Conservation (phyloP, 2,329 filamentous ascomycete genomes). For the Ophiostoma ips region DNA sequence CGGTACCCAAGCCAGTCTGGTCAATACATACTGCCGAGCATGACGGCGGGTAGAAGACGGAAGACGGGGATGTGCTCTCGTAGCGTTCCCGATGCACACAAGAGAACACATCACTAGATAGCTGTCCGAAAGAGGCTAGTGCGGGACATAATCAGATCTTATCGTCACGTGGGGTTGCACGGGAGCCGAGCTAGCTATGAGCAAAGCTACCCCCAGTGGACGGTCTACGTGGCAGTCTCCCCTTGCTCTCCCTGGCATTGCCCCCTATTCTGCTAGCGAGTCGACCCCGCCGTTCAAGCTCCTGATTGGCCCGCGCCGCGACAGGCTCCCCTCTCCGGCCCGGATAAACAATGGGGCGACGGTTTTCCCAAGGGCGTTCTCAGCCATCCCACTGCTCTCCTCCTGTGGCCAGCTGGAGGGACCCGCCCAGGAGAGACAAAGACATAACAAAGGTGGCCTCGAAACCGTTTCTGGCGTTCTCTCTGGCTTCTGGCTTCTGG, state of each 20-base stretch:
- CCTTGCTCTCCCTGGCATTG: neutral
- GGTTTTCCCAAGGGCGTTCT: conserved; percentile 7
- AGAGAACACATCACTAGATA: conserved; percentile 10
- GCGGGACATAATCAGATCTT: neutral
- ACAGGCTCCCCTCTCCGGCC: conserved; percentile 4
- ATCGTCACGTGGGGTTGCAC: neutral
- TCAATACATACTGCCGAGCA: no score
- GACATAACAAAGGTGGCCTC: conserved; percentile 14
- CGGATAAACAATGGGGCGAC: conserved; percentile 11
- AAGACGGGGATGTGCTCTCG: no score
- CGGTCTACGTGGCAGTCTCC: conserved; percentile 2
- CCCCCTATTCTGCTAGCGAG: conserved; percentile 6
- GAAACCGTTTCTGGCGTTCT: conserved; percentile 8
- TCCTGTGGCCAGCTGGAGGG: conserved; percentile 1
- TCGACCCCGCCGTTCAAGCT: conserved; percentile 5
- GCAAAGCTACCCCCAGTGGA: no score
- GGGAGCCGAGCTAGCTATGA: no score
- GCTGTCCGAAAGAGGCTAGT: conserved; percentile 12
- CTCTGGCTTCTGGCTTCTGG: conserved; percentile 4
- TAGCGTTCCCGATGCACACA: no score
- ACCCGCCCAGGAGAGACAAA: conserved; percentile 7
- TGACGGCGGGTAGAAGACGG: no score
- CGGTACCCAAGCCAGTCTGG: no score
- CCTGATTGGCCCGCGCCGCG: conserved; percentile 2
- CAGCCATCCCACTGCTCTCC: conserved; percentile 11